A percentile compares a stretch with the other conserved stretches of the same genome.
Conservation (phyloP, 495 filamentous ascomycete species). For the Trichoderma asperelloides region DNA sequence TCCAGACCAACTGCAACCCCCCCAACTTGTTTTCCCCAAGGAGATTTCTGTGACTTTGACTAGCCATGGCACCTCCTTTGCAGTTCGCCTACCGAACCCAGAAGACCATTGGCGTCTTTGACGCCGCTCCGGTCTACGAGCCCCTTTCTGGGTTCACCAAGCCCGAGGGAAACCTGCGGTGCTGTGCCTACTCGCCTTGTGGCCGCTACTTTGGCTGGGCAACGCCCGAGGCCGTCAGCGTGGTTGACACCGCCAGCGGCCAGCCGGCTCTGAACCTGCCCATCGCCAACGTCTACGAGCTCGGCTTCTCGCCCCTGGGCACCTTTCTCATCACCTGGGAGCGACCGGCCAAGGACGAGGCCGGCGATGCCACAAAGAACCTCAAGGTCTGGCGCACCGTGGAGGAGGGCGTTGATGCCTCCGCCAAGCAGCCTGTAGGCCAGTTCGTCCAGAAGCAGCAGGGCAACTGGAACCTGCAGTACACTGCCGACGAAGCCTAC, state of each 20-base stretch:
- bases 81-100: slow-evolving; percentile 94
- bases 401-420: slow-evolving; percentile 42
- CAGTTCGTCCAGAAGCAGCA: slow-evolving; percentile 90
- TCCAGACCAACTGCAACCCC: slow-evolving; percentile 13
- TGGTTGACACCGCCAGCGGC: slow-evolving; percentile 75
- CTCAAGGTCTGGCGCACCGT: slow-evolving; percentile 88
- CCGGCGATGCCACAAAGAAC: slow-evolving; percentile 88
- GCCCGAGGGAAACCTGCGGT: slow-evolving; percentile 90
- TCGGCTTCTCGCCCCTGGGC: slow-evolving; percentile 87
- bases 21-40: background rate
- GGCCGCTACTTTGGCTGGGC: slow-evolving; percentile 95
- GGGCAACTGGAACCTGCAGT: slow-evolving; percentile 96
- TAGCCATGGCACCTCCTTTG: slow-evolving; percentile 83
- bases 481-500: slow-evolving; percentile 82
- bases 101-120: slow-evolving; percentile 88
- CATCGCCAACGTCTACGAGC: slow-evolving; percentile 77
- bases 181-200: slow-evolving; percentile 87
- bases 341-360: slow-evolving; percentile 81
- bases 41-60: slow-evolving; percentile 60
- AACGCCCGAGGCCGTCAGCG: slow-evolving; percentile 73
- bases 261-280: slow-evolving; percentile 65
- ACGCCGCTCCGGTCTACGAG: slow-evolving; percentile 82
- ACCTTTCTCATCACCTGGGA: slow-evolving; percentile 96
- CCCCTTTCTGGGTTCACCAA: slow-evolving; percentile 75
- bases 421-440: slow-evolving; percentile 66